A percentile compares a stretch with the other conserved stretches of the same genome.
phyloP scores from a whole-genome alignment of 805 yeast species.

The Pichia heedii region DNA sequence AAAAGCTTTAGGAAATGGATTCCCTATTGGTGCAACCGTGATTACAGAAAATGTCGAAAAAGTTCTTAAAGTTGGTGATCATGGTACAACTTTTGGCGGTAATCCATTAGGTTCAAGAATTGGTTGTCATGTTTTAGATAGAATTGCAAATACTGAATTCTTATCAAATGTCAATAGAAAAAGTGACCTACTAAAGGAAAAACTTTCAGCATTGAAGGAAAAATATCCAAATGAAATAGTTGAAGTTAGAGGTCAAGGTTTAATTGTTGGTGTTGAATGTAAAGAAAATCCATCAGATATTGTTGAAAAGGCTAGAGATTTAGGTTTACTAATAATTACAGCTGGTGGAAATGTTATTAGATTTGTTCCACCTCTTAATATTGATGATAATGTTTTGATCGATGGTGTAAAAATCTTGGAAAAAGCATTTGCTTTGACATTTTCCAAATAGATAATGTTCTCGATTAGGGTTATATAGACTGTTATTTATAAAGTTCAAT shows the following conservation, averaged over 20 bases:
- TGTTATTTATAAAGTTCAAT: too few relatives aligned
- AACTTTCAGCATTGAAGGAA: slow-evolving; percentile 40
- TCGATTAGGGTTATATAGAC: too few relatives aligned
- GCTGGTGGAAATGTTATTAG: slow-evolving; percentile 90
- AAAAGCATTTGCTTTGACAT: slow-evolving; percentile 37
- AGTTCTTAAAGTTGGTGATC: slow-evolving; percentile 80
- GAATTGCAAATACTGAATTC: slow-evolving; percentile 53
- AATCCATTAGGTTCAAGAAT: slow-evolving; percentile 86
- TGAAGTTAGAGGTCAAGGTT: slow-evolving; percentile 81
- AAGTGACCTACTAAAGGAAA: slow-evolving; percentile 45
- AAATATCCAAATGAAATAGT: slow-evolving; percentile 53
- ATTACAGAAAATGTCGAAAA: slow-evolving; percentile 71
- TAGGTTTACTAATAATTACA: slow-evolving; percentile 77
- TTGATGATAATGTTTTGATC: slow-evolving; percentile 56
- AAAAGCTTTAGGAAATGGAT: slow-evolving; percentile 94
- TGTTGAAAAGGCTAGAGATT: slow-evolving; percentile 62
- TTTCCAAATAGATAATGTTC: slow-evolving; percentile 1
- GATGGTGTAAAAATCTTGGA: slow-evolving; percentile 69
- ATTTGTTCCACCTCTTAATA: slow-evolving; percentile 86
- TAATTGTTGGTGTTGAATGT: slow-evolving; percentile 78
- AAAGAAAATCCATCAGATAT: slow-evolving; percentile 51
- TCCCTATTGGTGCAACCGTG: slow-evolving; percentile 92
- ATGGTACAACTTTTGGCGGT: slow-evolving; percentile 97
- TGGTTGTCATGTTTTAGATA: slow-evolving; percentile 65
- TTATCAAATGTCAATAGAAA: slow-evolving; percentile 51